Evolutionary conservation across 1,139 yeast genomes (phyloP).

Genomic region (Pneumocystis carinii): DNA sequence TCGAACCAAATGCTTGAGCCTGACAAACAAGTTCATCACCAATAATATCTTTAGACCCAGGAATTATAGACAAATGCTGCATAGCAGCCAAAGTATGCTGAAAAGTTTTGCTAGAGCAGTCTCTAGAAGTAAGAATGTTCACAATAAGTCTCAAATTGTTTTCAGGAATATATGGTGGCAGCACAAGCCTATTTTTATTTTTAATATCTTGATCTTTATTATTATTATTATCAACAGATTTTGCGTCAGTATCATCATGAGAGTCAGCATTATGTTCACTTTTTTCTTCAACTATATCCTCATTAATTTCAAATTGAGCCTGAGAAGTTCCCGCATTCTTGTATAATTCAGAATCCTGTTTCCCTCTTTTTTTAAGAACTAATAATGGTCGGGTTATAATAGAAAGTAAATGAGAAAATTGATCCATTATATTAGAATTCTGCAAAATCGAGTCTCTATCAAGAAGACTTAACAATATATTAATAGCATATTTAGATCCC

Average conservation of each 20-base stretch:
- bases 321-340: background rate
- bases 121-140: constrained; percentile 62
- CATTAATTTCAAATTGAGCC: background rate
- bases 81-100: constrained; percentile 72
- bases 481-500: constrained; percentile 53
- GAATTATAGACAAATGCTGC: constrained; percentile 56
- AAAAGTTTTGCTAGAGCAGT: constrained; percentile 73
- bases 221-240: constrained; percentile 12
- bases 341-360: background rate
- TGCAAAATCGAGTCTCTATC: constrained; percentile 51
- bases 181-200: constrained; percentile 22
- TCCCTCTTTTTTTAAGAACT: constrained; percentile 14
- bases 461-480: constrained; percentile 46
- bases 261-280: constrained; percentile 6
- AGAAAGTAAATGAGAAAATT: constrained; percentile 58
- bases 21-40: constrained; percentile 52
- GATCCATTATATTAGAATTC: constrained; percentile 63
- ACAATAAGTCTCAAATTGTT: constrained; percentile 49
- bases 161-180: constrained; percentile 53
- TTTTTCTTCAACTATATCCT: constrained; percentile 3
- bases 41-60: constrained; percentile 49
- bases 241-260: constrained; percentile 3
- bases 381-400: constrained; percentile 58
- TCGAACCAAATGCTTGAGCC: constrained; percentile 48
- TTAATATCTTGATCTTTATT: constrained; percentile 15